These are phyloP conservation scores for Fusarium sp. DNA, from an alignment of 2,329 filamentous ascomycete species.

Conservation along the genomic window DNA sequence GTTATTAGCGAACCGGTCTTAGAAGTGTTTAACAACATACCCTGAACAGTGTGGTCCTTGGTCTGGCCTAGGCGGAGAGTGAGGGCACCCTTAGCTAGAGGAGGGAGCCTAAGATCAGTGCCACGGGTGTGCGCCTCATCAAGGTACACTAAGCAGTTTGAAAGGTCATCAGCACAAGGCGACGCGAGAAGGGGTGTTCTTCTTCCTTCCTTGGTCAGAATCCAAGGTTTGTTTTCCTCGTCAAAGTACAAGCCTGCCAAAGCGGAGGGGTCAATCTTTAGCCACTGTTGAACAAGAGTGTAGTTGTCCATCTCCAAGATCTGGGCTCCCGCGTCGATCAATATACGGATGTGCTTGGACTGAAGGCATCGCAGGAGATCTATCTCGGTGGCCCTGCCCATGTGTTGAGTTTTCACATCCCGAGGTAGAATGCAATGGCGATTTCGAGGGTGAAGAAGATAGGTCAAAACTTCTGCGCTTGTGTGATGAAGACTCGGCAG, in stretches of 20 bases:
- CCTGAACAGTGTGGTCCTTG: constrained; percentile 63
- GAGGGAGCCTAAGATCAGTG: constrained; percentile 65
- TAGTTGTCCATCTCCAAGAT: constrained; percentile 69
- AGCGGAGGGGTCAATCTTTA: constrained; percentile 54
- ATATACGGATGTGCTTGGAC: constrained; percentile 54
- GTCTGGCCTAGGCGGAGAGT: constrained; percentile 66
- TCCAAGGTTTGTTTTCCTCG: constrained; percentile 32
- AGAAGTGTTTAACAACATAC: constrained; percentile 31
- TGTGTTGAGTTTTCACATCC: constrained; percentile 48
- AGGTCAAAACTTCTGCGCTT: constrained; percentile 70
- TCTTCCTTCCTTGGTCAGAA: constrained; percentile 24
- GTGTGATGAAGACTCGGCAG: constrained; percentile 65
- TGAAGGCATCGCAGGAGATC: constrained; percentile 45
- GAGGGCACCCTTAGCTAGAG: constrained; percentile 57
- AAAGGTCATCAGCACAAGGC: constrained; percentile 32
- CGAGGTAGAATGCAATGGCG: constrained; percentile 52
- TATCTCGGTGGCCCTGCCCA: constrained; percentile 49
- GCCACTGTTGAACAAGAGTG: constrained; percentile 59
- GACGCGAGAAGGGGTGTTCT: constrained; percentile 32
- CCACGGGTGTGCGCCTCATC: constrained; percentile 59
- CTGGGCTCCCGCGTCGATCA: constrained; percentile 72
- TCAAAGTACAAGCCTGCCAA: constrained; percentile 64
- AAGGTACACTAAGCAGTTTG: constrained; percentile 59
- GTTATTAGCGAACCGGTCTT: background rate
- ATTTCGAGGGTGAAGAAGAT: constrained; percentile 64